Conservation (phyloP, 73 alveolate species). For the Diophrys sp. region DNA sequence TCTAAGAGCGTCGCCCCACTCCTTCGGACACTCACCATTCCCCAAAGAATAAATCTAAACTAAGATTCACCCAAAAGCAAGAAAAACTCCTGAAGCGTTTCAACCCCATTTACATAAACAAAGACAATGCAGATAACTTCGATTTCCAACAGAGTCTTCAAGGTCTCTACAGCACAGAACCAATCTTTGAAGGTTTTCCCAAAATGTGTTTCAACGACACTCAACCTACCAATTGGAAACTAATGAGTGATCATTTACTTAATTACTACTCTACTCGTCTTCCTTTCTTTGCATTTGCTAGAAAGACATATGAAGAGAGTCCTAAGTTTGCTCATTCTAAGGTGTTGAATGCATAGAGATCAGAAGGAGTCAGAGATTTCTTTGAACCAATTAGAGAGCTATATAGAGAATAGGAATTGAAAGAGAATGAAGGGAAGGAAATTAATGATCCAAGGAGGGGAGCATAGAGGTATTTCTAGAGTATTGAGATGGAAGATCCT, state of each 20-base stretch:
- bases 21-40: not conserved
- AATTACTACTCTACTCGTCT: not conserved
- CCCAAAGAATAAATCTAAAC: not conserved
- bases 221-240: not conserved
- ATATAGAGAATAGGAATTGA: not conserved
- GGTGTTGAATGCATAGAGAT: not conserved
- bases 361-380: not conserved
- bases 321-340: not conserved
- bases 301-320: not conserved
- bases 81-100: not conserved
- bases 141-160: not conserved
- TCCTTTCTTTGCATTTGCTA: slow-evolving; percentile 7
- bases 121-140: not conserved
- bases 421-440: not conserved
- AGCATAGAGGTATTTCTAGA: not conserved
- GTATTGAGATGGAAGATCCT: not conserved
- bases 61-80: not conserved
- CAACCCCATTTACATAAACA: not conserved
- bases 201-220: not conserved
- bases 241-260: not conserved
- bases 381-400: not conserved
- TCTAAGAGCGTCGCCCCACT: not conserved
- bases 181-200: slow-evolving; percentile 11
- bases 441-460: not conserved
- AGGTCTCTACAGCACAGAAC: not conserved